Conservation (phyloP, 768 basidiomycete genomes). For the Trametes cubensis region DNA sequence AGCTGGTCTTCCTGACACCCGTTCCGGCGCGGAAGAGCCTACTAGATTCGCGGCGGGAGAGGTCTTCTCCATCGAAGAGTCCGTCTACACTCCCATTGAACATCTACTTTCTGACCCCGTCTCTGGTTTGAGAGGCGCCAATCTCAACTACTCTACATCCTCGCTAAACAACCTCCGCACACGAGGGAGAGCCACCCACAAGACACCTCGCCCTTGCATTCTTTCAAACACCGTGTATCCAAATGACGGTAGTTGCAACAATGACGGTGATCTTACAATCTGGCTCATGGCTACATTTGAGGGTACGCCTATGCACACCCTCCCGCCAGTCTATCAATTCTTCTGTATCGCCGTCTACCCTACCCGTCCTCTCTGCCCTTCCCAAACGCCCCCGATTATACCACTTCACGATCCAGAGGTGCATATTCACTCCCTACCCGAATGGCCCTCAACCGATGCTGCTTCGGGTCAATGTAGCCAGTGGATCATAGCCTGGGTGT, state of each 20-base stretch:
- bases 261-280: not conserved
- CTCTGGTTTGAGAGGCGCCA: not conserved
- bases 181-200: not conserved
- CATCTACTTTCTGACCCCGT: not conserved
- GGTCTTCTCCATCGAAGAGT: not conserved
- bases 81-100: not conserved
- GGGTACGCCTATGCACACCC: not conserved
- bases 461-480: not conserved
- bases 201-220: not conserved
- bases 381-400: no score
- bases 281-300: not conserved
- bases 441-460: not conserved
- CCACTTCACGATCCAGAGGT: not conserved
- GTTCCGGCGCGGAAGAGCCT: no score
- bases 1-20: no score
- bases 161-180: not conserved
- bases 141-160: not conserved
- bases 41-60: not conserved
- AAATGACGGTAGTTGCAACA: no score
- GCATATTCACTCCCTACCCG: not conserved
- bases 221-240: not conserved
- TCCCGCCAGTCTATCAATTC: not conserved
- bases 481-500: not conserved
- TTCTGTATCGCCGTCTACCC: not conserved
- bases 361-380: not conserved